Percentiles rank a stretch among this genome's conserved stretches.
phyloP scores from a whole-genome alignment of 768 basidiomycete species.

The Termitomyces sp. region DNA sequence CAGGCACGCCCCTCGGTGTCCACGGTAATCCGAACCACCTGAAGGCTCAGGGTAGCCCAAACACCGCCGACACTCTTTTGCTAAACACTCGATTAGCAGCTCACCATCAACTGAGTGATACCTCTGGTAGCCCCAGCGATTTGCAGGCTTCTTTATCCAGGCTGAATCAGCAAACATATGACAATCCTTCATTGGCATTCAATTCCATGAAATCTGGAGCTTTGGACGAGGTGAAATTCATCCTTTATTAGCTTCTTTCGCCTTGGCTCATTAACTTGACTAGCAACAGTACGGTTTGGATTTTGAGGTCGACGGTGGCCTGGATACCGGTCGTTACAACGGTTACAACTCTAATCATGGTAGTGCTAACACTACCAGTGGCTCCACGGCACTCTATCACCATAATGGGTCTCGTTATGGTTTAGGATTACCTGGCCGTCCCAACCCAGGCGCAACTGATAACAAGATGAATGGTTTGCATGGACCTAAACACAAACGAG shows the following conservation, averaged over 20 bases:
- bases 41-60: slow-evolving; percentile 69
- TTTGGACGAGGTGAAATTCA: slow-evolving; percentile 53
- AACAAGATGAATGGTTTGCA: slow-evolving; percentile 87
- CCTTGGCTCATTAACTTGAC: slow-evolving; percentile 3
- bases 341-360: slow-evolving; percentile 41
- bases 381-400: slow-evolving; percentile 76
- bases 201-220: slow-evolving; percentile 44
- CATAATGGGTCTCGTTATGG: slow-evolving; percentile 79
- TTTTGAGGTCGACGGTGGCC: slow-evolving; percentile 38
- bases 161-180: slow-evolving; percentile 55
- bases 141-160: slow-evolving; percentile 74
- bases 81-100: slow-evolving; percentile 62
- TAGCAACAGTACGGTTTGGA: slow-evolving; percentile 56
- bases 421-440: slow-evolving; percentile 54
- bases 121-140: slow-evolving; percentile 46
- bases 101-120: slow-evolving; percentile 48
- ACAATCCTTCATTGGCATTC: slow-evolving; percentile 52
- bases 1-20: slow-evolving; percentile 73
- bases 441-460: slow-evolving; percentile 46
- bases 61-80: slow-evolving; percentile 54
- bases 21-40: slow-evolving; percentile 46
- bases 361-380: slow-evolving; percentile 38
- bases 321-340: slow-evolving; percentile 53
- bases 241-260: slow-evolving; percentile 7
- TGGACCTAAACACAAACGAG: slow-evolving; percentile 92